Percentiles rank a stretch among this genome's conserved stretches.
These are phyloP conservation scores for Heterococcus sp. DNA, from an alignment of 108 stramenopile species.

Conservation along the genomic window DNA sequence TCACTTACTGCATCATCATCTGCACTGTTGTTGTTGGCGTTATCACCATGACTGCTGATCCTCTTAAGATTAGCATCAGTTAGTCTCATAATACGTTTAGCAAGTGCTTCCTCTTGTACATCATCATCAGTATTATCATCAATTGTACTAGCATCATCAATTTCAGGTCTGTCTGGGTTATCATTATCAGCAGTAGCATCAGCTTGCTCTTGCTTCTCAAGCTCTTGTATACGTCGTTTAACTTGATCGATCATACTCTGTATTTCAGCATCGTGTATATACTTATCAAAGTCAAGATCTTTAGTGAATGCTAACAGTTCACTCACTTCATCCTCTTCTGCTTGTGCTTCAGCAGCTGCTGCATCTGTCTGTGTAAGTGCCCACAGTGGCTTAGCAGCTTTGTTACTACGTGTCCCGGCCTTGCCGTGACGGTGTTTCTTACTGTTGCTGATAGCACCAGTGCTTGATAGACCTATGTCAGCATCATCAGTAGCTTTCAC, in stretches of 20 bases:
- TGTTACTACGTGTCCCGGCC: background rate
- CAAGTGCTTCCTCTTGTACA: background rate
- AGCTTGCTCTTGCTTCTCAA: background rate
- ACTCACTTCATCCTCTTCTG: conserved; percentile 60
- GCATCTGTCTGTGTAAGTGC: conserved; percentile 66
- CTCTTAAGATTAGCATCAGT: background rate
- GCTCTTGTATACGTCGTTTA: conserved; percentile 15
- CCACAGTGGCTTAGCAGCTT: conserved; percentile 52
- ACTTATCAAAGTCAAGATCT: conserved; percentile 72
- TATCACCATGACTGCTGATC: background rate
- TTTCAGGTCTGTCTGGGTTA: too few species aligned
- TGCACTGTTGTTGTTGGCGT: conserved; percentile 7
- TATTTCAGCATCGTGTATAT: conserved; percentile 71
- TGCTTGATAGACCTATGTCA: too few species aligned
- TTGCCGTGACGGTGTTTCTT: background rate
- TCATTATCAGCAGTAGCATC: background rate
- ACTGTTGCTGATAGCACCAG: too few species aligned
- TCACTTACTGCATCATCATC: conserved; percentile 30
- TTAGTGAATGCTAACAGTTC: conserved; percentile 72
- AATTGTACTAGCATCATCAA: background rate
- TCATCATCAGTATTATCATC: background rate
- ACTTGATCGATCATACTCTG: conserved; percentile 55
- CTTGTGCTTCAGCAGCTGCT: conserved; percentile 41
- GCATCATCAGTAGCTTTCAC: background rate
- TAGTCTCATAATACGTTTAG: background rate